phyloP scores from a whole-genome alignment of 2,329 filamentous ascomycete genomes.

The Beauveria caledonica region DNA sequence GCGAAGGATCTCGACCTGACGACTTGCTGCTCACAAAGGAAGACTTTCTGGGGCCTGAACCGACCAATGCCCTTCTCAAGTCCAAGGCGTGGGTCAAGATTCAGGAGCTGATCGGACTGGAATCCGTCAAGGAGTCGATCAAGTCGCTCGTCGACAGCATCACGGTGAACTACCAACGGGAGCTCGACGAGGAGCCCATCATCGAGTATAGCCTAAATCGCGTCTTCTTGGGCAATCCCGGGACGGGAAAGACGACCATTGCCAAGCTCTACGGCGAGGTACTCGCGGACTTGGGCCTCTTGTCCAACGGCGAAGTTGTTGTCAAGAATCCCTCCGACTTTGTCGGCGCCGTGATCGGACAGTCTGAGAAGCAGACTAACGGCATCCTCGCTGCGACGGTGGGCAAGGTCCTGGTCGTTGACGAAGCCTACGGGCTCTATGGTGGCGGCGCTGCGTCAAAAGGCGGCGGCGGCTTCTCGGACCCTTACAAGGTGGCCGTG shows the following conservation, averaged over 20 bases:
- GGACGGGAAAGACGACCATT: conserved; percentile 70
- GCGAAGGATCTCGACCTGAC: conserved; percentile 34
- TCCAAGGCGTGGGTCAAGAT: conserved; percentile 52
- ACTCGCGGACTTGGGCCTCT: conserved; percentile 55
- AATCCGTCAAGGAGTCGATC: conserved; percentile 54
- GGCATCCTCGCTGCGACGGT: conserved; percentile 56
- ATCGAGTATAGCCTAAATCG: conserved; percentile 57
- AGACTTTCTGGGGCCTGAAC: conserved; percentile 65
- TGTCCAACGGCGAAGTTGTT: conserved; percentile 64
- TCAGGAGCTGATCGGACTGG: conserved; percentile 49
- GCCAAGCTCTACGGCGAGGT: conserved; percentile 66
- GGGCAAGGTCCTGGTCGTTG: conserved; percentile 72
- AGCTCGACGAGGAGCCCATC: conserved; percentile 51
- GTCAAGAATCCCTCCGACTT: conserved; percentile 69
- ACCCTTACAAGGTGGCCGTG: conserved; percentile 52
- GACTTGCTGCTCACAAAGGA: conserved; percentile 54
- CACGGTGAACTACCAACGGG: conserved; percentile 55
- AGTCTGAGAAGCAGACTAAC: conserved; percentile 65
- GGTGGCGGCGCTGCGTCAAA: conserved; percentile 21
- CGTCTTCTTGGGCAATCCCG: conserved; percentile 63
- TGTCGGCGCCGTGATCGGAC: conserved; percentile 52
- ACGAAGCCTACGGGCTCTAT: conserved; percentile 67
- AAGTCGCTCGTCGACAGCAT: conserved; percentile 50
- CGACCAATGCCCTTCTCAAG: conserved; percentile 39
- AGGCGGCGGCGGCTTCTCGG: conserved; percentile 16